Conservation (phyloP, 2,329 filamentous ascomycete species). For the Aureobasidium leucospermi region DNA sequence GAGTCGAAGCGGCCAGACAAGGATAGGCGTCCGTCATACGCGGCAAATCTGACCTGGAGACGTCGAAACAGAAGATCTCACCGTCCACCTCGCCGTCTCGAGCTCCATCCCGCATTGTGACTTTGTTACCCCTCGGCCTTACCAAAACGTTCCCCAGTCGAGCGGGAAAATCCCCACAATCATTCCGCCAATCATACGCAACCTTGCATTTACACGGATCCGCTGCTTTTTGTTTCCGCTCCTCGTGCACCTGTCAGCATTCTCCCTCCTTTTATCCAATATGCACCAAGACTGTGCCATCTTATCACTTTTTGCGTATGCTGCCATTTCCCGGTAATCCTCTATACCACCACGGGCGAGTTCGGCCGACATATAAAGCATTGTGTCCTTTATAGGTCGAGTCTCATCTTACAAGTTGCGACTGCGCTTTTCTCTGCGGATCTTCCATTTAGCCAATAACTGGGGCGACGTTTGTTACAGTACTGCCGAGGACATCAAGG, state of each 20-base stretch:
- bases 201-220: conserved; percentile 7
- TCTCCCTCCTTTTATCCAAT: background rate
- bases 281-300: background rate
- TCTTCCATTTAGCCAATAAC: background rate
- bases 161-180: background rate
- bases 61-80: background rate
- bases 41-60: background rate
- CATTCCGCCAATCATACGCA: conserved; percentile 12
- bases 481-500: background rate
- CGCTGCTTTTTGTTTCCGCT: background rate
- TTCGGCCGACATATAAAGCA: background rate
- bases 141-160: conserved; percentile 4
- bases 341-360: background rate
- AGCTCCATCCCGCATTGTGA: conserved; percentile 5
- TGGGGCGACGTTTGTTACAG: background rate
- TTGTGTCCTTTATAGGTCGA: background rate
- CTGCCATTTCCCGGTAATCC: background rate
- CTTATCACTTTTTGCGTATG: background rate
- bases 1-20: background rate
- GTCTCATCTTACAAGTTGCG: background rate
- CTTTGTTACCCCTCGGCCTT: background rate
- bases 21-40: background rate
- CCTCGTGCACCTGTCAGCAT: background rate
- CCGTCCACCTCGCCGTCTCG: background rate
- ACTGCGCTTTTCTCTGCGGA: background rate